Conservation (phyloP, 2,329 filamentous ascomycete genomes). For the Cercospora citrullina region DNA sequence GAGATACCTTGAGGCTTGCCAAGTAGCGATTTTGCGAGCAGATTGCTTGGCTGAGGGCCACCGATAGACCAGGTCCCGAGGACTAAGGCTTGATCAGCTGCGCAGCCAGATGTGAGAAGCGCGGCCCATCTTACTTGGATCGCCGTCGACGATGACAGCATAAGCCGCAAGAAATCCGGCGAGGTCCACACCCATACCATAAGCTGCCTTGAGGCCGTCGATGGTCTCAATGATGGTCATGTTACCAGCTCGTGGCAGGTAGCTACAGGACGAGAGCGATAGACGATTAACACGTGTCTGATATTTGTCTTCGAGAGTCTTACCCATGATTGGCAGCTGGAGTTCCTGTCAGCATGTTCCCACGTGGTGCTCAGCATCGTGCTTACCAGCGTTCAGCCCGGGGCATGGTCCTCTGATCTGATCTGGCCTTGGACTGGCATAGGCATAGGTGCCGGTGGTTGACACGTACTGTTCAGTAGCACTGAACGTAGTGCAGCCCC, state of each 20-base stretch:
- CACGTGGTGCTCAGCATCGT: not conserved
- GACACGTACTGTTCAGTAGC: slow-evolving; percentile 15
- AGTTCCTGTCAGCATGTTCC: slow-evolving; percentile 25
- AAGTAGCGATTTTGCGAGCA: slow-evolving; percentile 17
- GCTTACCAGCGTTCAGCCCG: not conserved
- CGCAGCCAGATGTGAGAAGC: not conserved
- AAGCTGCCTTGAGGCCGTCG: slow-evolving; percentile 23
- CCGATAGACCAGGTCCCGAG: slow-evolving; percentile 33
- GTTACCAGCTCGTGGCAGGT: slow-evolving; percentile 20
- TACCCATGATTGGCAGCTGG: slow-evolving; percentile 31
- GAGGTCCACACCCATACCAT: slow-evolving; percentile 18
- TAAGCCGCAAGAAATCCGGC: slow-evolving; percentile 35
- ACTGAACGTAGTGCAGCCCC: slow-evolving; percentile 16
- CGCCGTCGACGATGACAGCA: slow-evolving; percentile 29
- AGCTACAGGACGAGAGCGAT: not conserved
- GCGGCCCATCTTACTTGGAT: slow-evolving; percentile 8
- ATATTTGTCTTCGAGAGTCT: not conserved
- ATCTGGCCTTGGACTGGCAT: slow-evolving; percentile 11
- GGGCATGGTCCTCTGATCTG: slow-evolving; percentile 28
- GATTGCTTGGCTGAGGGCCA: slow-evolving; percentile 23
- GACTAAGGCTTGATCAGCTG: not conserved
- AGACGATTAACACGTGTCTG: not conserved
- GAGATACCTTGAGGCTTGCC: slow-evolving; percentile 27
- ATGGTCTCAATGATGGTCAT: slow-evolving; percentile 32
- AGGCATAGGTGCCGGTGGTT: slow-evolving; percentile 13